A percentile compares a stretch with the other conserved stretches of the same genome.
phyloP scores from a whole-genome alignment of 2,329 filamentous ascomycete genomes.

The Nemania sp. region DNA sequence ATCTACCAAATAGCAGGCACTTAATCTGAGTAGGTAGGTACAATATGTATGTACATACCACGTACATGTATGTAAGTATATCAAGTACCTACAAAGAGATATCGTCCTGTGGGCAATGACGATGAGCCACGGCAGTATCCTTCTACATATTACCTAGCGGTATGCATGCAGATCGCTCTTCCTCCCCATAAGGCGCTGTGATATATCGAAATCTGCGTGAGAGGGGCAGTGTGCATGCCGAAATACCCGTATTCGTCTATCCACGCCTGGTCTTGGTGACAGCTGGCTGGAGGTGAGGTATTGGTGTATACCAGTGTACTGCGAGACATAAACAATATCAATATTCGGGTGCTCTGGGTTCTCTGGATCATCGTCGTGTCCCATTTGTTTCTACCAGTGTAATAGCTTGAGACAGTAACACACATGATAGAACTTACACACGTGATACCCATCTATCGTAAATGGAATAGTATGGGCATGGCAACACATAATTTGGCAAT shows the following conservation, averaged over 20 bases:
- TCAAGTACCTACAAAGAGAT: neutral
- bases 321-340: neutral
- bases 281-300: neutral
- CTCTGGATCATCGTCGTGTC: neutral
- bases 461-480: neutral
- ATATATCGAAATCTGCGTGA: neutral
- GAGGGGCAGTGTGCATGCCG: neutral
- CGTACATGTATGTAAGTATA: no score
- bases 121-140: neutral
- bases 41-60: neutral
- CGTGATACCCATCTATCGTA: neutral
- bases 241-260: neutral
- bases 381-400: no score
- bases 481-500: conserved; percentile 11
- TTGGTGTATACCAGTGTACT: neutral
- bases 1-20: no score
- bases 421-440: neutral
- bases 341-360: neutral
- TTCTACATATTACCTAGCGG: neutral
- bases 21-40: no score
- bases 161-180: conserved; percentile 9
- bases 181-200: neutral
- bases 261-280: neutral
- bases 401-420: no score
- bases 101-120: neutral